Evolutionary conservation across 192 early-diverging fungal genomes (phyloP).

Genomic region (Rhizophagus clarus): DNA sequence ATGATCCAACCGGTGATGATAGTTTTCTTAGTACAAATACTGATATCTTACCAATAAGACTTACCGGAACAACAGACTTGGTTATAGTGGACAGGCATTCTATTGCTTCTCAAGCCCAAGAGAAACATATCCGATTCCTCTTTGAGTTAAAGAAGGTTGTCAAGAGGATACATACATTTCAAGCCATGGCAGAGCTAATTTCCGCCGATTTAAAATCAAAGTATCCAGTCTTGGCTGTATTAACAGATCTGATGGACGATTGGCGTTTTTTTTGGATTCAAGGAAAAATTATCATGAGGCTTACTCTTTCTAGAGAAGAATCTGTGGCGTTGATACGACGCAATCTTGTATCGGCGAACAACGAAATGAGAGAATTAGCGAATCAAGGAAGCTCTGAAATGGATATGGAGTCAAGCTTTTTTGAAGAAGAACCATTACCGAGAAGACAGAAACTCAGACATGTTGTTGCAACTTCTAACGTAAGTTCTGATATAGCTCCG

Average conservation of each 20-base stretch:
- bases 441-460: not conserved
- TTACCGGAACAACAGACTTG: not conserved
- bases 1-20: conserved; percentile 3
- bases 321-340: not conserved
- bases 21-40: not conserved
- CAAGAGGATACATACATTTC: not conserved
- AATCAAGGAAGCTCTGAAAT: not conserved
- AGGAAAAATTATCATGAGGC: not conserved
- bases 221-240: not conserved
- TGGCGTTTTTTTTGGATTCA: not conserved
- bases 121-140: not conserved
- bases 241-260: not conserved
- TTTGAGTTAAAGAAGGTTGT: conserved; percentile 12
- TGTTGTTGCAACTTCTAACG: not conserved
- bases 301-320: not conserved
- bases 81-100: conserved; percentile 1
- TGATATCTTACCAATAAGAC: conserved; percentile 15
- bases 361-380: not conserved
- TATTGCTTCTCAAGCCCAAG: not conserved
- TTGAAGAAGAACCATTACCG: not conserved
- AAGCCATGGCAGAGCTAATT: not conserved
- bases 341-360: not conserved
- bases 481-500: not conserved
- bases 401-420: too few species aligned
- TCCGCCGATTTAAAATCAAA: not conserved